A percentile compares a stretch with the other conserved stretches of the same genome.
Evolutionary conservation across 2,329 filamentous ascomycete genomes (phyloP).

Genomic region (Helotiales sp.): DNA sequence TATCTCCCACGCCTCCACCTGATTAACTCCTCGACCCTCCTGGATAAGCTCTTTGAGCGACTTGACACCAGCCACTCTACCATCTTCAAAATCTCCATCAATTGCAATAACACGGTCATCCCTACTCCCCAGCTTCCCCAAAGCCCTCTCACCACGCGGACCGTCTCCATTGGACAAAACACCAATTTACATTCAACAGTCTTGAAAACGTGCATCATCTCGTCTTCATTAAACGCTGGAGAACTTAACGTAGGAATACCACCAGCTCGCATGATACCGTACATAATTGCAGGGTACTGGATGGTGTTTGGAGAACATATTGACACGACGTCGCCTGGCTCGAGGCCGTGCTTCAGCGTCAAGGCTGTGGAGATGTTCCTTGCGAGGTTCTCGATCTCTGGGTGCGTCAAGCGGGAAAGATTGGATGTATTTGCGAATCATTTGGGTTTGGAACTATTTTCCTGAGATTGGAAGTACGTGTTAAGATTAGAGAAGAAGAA

Average conservation of each 20-base stretch:
- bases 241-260: conserved; percentile 47
- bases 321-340: conserved; percentile 57
- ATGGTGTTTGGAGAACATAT: conserved; percentile 67
- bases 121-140: conserved; percentile 56
- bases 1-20: conserved; percentile 52
- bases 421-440: background rate
- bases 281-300: conserved; percentile 67
- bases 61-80: conserved; percentile 28
- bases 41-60: conserved; percentile 18
- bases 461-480: background rate
- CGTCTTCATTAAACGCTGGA: conserved; percentile 68
- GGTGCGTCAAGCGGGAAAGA: background rate
- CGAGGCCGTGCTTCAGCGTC: background rate
- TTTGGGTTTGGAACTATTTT: background rate
- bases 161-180: conserved; percentile 48
- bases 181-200: conserved; percentile 58
- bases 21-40: conserved; percentile 47
- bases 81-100: conserved; percentile 50
- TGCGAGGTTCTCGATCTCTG: background rate
- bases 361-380: conserved; percentile 6
- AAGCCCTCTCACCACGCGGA: conserved; percentile 59
- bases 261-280: conserved; percentile 55
- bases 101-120: conserved; percentile 57
- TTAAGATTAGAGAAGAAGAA: background rate
- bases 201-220: conserved; percentile 67